phyloP scores from a whole-genome alignment of 768 basidiomycete genomes.

The Pleurotus tuber-regium region DNA sequence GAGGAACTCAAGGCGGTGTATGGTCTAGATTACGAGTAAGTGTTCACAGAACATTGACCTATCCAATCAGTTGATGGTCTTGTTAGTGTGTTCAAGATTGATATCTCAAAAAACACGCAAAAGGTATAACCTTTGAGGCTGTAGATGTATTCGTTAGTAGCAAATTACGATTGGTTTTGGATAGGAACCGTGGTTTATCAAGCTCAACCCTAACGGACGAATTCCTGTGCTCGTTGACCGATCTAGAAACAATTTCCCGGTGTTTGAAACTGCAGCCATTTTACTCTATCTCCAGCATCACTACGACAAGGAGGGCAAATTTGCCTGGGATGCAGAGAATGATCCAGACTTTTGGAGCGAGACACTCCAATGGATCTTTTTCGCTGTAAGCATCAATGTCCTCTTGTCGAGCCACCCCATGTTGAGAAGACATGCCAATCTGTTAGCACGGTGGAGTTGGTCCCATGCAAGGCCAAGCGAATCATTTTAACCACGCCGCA shows the following conservation, averaged over 20 bases:
- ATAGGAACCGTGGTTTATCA: slow-evolving; percentile 70
- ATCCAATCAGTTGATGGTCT: background rate
- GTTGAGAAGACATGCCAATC: too few relatives aligned
- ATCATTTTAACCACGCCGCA: slow-evolving; percentile 67
- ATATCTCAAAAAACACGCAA: slow-evolving; percentile 65
- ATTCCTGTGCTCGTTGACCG: slow-evolving; percentile 70
- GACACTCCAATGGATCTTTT: slow-evolving; percentile 86
- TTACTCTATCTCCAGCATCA: slow-evolving; percentile 78
- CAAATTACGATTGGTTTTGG: background rate
- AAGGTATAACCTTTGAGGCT: slow-evolving; percentile 42
- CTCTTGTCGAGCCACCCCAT: too few relatives aligned
- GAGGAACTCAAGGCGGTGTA: slow-evolving; percentile 57
- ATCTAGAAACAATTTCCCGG: slow-evolving; percentile 54
- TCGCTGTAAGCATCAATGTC: slow-evolving; percentile 57
- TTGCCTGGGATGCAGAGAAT: slow-evolving; percentile 55
- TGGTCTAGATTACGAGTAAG: slow-evolving; percentile 43
- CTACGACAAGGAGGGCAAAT: slow-evolving; percentile 74
- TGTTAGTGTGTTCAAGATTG: slow-evolving; percentile 48
- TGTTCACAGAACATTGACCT: background rate
- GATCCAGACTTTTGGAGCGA: slow-evolving; percentile 65
- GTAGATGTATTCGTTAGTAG: too few relatives aligned
- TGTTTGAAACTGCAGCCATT: slow-evolving; percentile 83
- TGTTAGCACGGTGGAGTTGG: slow-evolving; percentile 74
- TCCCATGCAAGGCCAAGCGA: slow-evolving; percentile 88
- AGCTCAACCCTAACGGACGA: slow-evolving; percentile 69